These are phyloP conservation scores for Simmondsia chinensis DNA, from an alignment of 148 eudicot species.

Conservation along the genomic window DNA sequence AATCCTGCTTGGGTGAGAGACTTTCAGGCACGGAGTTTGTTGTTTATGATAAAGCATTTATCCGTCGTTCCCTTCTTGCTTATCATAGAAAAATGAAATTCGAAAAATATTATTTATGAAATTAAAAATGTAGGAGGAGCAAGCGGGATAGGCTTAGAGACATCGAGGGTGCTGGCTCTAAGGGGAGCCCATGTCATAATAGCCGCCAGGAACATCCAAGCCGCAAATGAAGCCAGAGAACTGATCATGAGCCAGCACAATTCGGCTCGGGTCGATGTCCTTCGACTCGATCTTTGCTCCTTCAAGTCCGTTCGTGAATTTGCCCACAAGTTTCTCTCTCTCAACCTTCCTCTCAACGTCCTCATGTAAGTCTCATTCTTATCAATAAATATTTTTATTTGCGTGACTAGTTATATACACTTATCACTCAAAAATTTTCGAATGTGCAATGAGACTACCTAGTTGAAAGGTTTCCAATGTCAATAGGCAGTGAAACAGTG, in stretches of 20 bases:
- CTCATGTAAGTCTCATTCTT: slow-evolving; percentile 51
- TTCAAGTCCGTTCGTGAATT: slow-evolving; percentile 46
- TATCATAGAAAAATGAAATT: no score
- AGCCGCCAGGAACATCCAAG: slow-evolving; percentile 60
- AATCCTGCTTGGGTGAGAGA: no score
- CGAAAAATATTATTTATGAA: no score
- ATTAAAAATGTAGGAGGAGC: slow-evolving; percentile 63
- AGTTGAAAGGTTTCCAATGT: no score
- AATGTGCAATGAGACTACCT: no score
- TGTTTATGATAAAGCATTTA: no score
- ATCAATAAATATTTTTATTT: no score
- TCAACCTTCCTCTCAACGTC: slow-evolving; percentile 62
- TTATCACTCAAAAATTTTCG: no score
- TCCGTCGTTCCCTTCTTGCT: no score
- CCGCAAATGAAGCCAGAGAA: slow-evolving; percentile 63
- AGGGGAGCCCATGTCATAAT: slow-evolving; percentile 62
- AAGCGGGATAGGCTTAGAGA: slow-evolving; percentile 83
- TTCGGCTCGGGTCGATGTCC: slow-evolving; percentile 45
- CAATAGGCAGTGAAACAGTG: no score
- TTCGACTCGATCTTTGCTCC: slow-evolving; percentile 57
- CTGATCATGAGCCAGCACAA: slow-evolving; percentile 31
- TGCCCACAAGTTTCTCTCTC: slow-evolving; percentile 39
- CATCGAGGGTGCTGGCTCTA: slow-evolving; percentile 63
- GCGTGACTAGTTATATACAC: no score
- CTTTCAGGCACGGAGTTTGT: no score